Evolutionary conservation across 495 filamentous ascomycete genomes (phyloP), one percentile per base, ranked within the genome.

Genomic region (Penicillium psychrofluorescens): DNA sequence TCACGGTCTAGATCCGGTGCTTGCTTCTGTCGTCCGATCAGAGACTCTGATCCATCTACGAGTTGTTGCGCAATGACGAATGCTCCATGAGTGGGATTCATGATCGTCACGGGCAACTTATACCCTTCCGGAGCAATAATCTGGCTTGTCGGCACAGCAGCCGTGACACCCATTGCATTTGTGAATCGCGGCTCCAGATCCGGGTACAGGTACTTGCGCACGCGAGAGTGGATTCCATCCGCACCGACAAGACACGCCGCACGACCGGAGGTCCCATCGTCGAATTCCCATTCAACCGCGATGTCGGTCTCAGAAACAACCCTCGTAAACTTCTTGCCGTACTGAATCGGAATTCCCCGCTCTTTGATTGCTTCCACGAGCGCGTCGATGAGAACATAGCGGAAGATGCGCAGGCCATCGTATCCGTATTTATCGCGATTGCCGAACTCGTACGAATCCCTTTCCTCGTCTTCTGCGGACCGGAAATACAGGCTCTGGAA

Each of bases 211-310:
- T 62, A 61, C 27, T 53, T 50, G 12, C 69, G 69, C 9, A 77
- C 68, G 11, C 51, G 54, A 0, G 70, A 72, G 46, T 77, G 70
- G 41, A 76, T 74, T 14, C 75, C 72, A 32, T 78, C 72, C 0
- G 71, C 68, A 2, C 71, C 74, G 15, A 77, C 59, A 8, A 77
- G 51, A 29, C 66, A 60, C 1, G 41, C 36, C 4, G 69, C 66
- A 0, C 40, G 46, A 7, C 22, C 55, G 5, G 47, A 53, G 3
- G 56, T 54, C 8, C 68, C 70, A 40, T 76, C 67, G 11, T 49
- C 54, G 36, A 75, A 67, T 39, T 56, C 51, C 51, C 71, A 75
- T 0, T 49, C 55, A 1, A 76, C 70, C 8, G 56, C 48, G 2
- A 49, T 44, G 10, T 49, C 39, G 5, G 53, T 54, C 31, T 75